These are phyloP conservation scores for Cinnamomum chago DNA, from an alignment of 164 flowering plant genomes.

Conservation along the genomic window DNA sequence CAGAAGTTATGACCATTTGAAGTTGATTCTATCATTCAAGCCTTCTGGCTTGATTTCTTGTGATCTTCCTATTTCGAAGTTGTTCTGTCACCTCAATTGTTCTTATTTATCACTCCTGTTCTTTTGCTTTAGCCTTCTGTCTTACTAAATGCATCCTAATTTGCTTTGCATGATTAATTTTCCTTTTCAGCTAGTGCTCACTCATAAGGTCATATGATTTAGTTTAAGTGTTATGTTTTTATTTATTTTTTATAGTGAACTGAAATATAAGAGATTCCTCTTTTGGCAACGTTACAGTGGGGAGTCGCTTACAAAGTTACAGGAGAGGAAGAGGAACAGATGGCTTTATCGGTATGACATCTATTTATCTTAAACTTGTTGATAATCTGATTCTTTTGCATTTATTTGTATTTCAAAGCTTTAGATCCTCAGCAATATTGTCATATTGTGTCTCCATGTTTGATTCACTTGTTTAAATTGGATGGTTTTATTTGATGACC, in stretches of 20 bases:
- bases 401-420: not conserved
- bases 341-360: slow-evolving; percentile 43
- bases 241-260: not conserved
- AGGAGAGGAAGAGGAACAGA: slow-evolving; percentile 52
- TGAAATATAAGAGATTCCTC: not conserved
- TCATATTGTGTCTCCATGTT: not conserved
- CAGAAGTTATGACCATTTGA: too few relatives aligned
- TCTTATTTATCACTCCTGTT: too few relatives aligned
- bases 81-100: too few relatives aligned
- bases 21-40: too few relatives aligned
- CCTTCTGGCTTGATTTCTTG: too few relatives aligned
- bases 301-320: slow-evolving; percentile 76
- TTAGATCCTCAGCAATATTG: not conserved
- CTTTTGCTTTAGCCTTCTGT: too few relatives aligned
- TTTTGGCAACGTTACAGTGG: slow-evolving; percentile 40
- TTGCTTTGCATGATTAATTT: not conserved
- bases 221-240: not conserved
- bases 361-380: not conserved
- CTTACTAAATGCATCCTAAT: too few relatives aligned
- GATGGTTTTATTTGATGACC: not conserved
- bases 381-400: not conserved
- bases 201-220: not conserved
- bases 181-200: not conserved
- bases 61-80: too few relatives aligned
- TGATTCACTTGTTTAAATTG: not conserved